These are phyloP conservation scores for Pleurotus ostreatus DNA, from an alignment of 768 basidiomycete genomes.

Conservation along the genomic window DNA sequence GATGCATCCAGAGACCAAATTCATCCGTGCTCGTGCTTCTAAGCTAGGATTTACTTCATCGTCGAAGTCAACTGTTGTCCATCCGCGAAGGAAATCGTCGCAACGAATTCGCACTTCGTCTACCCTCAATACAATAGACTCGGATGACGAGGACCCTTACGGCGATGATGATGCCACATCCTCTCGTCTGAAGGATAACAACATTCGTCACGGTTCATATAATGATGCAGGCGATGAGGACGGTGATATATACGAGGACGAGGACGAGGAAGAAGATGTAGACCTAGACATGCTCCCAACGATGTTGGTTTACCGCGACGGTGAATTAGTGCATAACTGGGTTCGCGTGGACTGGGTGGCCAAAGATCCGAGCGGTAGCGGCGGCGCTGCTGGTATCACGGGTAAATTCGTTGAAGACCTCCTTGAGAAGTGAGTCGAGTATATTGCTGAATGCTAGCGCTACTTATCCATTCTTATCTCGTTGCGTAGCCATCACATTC, in stretches of 20 bases:
- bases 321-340: constrained; percentile 86
- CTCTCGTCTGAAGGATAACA: background rate
- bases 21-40: constrained; percentile 75
- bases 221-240: background rate
- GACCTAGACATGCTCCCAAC: constrained; percentile 14
- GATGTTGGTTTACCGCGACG: constrained; percentile 66
- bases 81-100: background rate
- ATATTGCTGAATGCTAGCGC: background rate
- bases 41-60: constrained; percentile 62
- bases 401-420: constrained; percentile 64
- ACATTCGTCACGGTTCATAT: constrained; percentile 1
- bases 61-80: background rate
- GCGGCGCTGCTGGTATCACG: constrained; percentile 21
- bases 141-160: constrained; percentile 43
- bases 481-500: constrained; percentile 21
- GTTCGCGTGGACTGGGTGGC: constrained; percentile 88
- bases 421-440: constrained; percentile 48
- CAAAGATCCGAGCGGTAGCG: background rate
- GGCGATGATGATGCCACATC: constrained; percentile 20
- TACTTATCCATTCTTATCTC: constrained; percentile 1
- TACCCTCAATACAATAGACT: constrained; percentile 6
- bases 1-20: constrained; percentile 68
- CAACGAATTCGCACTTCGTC: constrained; percentile 22
- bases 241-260: constrained; percentile 6
- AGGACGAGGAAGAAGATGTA: constrained; percentile 8